A percentile compares a stretch with the other conserved stretches of the same genome.
Conservation (phyloP, 176 grass and related monocot species). For the Lolium rigidum region DNA sequence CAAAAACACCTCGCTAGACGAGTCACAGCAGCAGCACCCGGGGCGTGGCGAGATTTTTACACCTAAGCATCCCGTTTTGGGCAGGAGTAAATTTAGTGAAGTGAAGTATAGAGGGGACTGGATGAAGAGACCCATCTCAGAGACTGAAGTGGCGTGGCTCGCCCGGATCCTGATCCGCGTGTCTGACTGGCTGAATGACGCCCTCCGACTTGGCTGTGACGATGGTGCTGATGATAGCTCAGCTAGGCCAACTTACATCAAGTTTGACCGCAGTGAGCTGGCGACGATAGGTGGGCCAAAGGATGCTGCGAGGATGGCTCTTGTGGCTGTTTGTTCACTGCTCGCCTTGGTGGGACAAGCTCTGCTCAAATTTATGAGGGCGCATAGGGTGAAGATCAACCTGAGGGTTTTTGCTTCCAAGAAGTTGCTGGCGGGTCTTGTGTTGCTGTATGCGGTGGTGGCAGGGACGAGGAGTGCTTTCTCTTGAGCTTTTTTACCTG, state of each 20-base stretch:
- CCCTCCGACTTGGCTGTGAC: slow-evolving; percentile 49
- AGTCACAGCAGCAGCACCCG: slow-evolving; percentile 29
- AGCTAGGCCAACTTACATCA: slow-evolving; percentile 39
- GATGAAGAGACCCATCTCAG: slow-evolving; percentile 80
- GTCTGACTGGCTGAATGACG: slow-evolving; percentile 68
- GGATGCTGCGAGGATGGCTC: slow-evolving; percentile 55
- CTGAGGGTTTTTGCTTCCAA: slow-evolving; percentile 85
- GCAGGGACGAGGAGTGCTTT: slow-evolving; percentile 40
- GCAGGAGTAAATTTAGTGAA: slow-evolving; percentile 53
- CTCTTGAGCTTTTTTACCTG: not conserved
- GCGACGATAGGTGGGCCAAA: slow-evolving; percentile 49
- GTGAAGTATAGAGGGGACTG: slow-evolving; percentile 79
- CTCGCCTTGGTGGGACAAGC: slow-evolving; percentile 52
- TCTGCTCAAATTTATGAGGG: slow-evolving; percentile 65
- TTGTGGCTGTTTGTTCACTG: slow-evolving; percentile 53
- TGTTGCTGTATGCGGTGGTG: slow-evolving; percentile 45
- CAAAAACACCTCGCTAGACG: slow-evolving; percentile 14
- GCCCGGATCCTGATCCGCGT: slow-evolving; percentile 64
- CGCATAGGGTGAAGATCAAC: slow-evolving; percentile 64
- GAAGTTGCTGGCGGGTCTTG: slow-evolving; percentile 41
- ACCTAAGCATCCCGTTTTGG: slow-evolving; percentile 64
- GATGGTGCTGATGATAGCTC: slow-evolving; percentile 25
- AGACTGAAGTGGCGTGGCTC: slow-evolving; percentile 86
- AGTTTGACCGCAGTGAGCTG: slow-evolving; percentile 52
- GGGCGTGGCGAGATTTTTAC: slow-evolving; percentile 65